Evolutionary conservation across 75 land plant species (phyloP).

Genomic region (Azolla pinnata): DNA sequence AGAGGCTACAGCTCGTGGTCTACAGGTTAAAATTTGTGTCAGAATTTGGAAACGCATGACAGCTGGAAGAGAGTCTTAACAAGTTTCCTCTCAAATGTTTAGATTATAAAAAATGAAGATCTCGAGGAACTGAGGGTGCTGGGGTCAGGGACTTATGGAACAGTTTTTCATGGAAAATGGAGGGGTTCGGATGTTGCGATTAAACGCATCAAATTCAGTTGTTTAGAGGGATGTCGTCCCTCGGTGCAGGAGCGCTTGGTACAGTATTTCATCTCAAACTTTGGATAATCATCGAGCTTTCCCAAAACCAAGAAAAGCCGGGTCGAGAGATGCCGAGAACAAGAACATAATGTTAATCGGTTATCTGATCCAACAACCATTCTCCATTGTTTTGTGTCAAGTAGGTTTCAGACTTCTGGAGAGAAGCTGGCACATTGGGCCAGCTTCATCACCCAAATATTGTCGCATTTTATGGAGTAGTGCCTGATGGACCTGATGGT

Average conservation of each 20-base stretch:
- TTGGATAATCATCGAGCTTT: no score
- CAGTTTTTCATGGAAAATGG: slow-evolving; percentile 31
- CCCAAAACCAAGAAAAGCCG: no score
- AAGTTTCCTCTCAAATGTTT: no score
- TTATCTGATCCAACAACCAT: no score
- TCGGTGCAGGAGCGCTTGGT: slow-evolving; percentile 20
- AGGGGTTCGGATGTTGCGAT: slow-evolving; percentile 30
- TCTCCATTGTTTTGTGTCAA: neutral
- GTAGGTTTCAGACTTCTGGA: slow-evolving; percentile 83
- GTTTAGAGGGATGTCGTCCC: slow-evolving; percentile 11
- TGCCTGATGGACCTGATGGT: slow-evolving; percentile 89
- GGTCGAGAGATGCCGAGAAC: no score
- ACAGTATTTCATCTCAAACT: neutral
- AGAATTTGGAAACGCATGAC: no score
- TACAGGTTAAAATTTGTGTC: no score
- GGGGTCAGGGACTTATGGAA: slow-evolving; percentile 26
- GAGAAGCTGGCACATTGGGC: slow-evolving; percentile 68
- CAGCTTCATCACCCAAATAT: slow-evolving; percentile 94
- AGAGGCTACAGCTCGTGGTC: slow-evolving; percentile 65
- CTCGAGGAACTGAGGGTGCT: slow-evolving; percentile 24
- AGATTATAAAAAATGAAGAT: slow-evolving; percentile 26
- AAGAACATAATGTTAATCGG: no score
- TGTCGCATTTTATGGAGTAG: slow-evolving; percentile 93
- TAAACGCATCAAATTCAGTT: slow-evolving; percentile 28
- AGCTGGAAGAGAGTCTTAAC: no score